Evolutionary conservation across 2,329 filamentous ascomycete genomes (phyloP).

Genomic region (Aspergillus hiratsukae): DNA sequence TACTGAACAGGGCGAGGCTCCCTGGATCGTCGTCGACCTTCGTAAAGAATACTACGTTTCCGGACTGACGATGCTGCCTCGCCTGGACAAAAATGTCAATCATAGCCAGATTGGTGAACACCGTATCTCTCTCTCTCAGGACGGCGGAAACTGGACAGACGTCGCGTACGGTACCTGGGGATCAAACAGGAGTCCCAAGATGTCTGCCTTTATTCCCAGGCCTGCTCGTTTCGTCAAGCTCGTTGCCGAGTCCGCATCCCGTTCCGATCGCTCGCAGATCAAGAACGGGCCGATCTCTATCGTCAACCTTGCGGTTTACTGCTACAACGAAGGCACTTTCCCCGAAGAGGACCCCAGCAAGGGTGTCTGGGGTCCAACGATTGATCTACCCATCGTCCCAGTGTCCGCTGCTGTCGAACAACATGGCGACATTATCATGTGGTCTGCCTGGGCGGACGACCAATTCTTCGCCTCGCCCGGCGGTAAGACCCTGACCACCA

Average conservation of each 20-base stretch:
- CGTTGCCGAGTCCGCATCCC: background rate
- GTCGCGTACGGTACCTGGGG: conserved; percentile 21
- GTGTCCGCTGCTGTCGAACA: conserved; percentile 18
- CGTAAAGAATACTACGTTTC: conserved; percentile 8
- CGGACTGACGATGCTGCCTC: conserved; percentile 16
- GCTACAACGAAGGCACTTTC: conserved; percentile 6
- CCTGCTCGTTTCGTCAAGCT: conserved; percentile 12
- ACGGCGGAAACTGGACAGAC: conserved; percentile 7
- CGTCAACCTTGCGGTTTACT: conserved; percentile 1
- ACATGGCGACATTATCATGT: conserved; percentile 8
- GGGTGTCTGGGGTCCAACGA: conserved; percentile 23
- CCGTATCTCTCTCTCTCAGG: conserved; percentile 2
- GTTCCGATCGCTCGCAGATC: background rate
- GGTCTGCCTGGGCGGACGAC: conserved; percentile 17
- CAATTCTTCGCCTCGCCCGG: conserved; percentile 14
- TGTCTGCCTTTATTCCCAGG: conserved; percentile 14
- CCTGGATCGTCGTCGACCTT: conserved; percentile 9
- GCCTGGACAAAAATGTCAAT: background rate
- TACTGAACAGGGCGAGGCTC: background rate
- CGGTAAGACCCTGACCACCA: conserved; percentile 16
- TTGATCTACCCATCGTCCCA: conserved; percentile 24
- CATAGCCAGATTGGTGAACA: conserved; percentile 15
- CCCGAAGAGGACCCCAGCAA: conserved; percentile 9
- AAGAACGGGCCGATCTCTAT: background rate
- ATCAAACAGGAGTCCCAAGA: conserved; percentile 14